Evolutionary conservation across 2,329 filamentous ascomycete species (phyloP).

Genomic region (Moelleriella libera): DNA sequence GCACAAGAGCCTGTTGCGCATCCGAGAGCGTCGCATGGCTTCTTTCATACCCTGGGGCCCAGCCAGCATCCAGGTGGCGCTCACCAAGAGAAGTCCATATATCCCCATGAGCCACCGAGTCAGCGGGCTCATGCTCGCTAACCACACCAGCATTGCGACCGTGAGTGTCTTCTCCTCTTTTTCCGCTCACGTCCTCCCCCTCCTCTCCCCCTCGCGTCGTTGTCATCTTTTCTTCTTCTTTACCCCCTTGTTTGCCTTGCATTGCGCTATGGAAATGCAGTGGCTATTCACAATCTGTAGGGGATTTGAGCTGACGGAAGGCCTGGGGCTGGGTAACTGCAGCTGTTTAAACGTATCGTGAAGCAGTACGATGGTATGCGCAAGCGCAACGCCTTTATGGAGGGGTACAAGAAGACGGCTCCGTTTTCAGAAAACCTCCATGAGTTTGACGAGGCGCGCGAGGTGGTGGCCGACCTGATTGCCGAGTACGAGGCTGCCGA

Average conservation of each 20-base stretch:
- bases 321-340: background rate
- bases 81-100: conserved; percentile 94
- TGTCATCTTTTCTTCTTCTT: background rate
- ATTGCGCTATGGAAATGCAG: background rate
- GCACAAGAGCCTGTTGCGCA: conserved; percentile 92
- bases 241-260: background rate
- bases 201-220: background rate
- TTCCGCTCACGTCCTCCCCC: background rate
- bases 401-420: conserved; percentile 89
- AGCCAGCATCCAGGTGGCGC: conserved; percentile 89
- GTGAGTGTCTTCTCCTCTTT: conserved; percentile 25
- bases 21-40: conserved; percentile 82
- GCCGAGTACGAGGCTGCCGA: conserved; percentile 94
- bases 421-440: conserved; percentile 83
- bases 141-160: conserved; percentile 93
- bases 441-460: conserved; percentile 89
- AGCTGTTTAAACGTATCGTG: conserved; percentile 87
- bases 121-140: conserved; percentile 92
- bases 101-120: conserved; percentile 89
- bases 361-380: conserved; percentile 86
- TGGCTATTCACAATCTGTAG: background rate
- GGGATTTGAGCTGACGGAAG: background rate
- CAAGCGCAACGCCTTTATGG: conserved; percentile 93
- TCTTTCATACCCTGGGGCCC: conserved; percentile 98
- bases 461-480: conserved; percentile 84